Base-by-base conservation (phyloP, 2,329 filamentous ascomycete genomes). In the Apiospora phragmitis region DNA sequence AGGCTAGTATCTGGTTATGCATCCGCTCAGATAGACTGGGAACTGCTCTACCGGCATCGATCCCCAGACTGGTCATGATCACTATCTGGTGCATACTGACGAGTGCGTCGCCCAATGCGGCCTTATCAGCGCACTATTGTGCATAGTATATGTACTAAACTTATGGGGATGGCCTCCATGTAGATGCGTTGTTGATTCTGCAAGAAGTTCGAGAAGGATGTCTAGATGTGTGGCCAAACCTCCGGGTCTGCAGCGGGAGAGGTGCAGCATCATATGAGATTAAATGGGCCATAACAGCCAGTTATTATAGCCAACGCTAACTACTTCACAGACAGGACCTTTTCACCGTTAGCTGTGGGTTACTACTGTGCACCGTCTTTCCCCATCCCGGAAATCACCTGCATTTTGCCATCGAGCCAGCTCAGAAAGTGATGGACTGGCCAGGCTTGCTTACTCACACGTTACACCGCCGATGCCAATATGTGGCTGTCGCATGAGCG, bases 401-500 rank as follows among this genome's bases (percentile, higher is more conserved):
- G 47, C 47, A 14, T 49, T 49, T 1, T 49, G n/a, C 47, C n/a
- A 49, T 49, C 4, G 47, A 21, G 47, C n/a, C n/a, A 49, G n/a
- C 4, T 24, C 8, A 2, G n/a, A 49, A 49, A 24, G n/a, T 24
- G n/a, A 49, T 26, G 4, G n/a, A 14, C 11, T n/a, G 43, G 43
- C 43, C 43, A 47, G 43, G 43, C 21, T 47, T 47, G 43, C 43
- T 47, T 47, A 55, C 49, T 29, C 24, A 26, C 49, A 32, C 12
- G 51, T 59, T 35, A 59, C 51, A 59, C 51, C 51, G 51, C 29
- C 51, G 51, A 62, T 26, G 35, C 42, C 47, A 68, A 68, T 55
- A 71, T 71, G 69, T 74, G 72, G 74, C 71, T 71, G 65, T 62
- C 62, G 65, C 49, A 69, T 38, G 67, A 67, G 32, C 32, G 18